Conservation (phyloP, 805 yeast species). For the Starmerella apicola region DNA sequence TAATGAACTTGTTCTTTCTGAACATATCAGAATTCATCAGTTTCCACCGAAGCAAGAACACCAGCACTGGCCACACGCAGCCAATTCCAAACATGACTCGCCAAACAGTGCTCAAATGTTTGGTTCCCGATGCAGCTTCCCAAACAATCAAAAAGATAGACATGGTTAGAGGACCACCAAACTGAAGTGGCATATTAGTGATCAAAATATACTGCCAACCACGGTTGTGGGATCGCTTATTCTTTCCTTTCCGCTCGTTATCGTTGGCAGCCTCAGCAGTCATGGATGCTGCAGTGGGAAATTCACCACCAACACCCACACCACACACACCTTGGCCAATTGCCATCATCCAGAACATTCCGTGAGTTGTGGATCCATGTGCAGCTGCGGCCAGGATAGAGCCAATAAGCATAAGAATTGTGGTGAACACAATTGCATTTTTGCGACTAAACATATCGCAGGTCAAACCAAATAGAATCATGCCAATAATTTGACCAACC, state of each 20-base stretch:
- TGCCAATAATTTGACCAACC: conserved; percentile 61
- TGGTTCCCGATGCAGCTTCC: conserved; percentile 37
- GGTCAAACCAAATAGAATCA: conserved; percentile 46
- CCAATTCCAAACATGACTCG: conserved; percentile 61
- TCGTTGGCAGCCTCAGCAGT: conserved; percentile 60
- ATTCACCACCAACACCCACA: conserved; percentile 69
- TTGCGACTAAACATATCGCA: conserved; percentile 58
- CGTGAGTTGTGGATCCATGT: conserved; percentile 44
- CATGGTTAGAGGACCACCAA: conserved; percentile 71
- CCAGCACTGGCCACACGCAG: conserved; percentile 61
- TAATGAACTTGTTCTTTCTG: conserved; percentile 50
- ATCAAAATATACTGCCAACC: conserved; percentile 56
- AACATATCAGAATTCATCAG: conserved; percentile 58
- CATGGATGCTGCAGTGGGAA: conserved; percentile 54
- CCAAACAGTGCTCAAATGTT: conserved; percentile 44
- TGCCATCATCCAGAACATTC: conserved; percentile 67
- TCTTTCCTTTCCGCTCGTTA: conserved; percentile 1
- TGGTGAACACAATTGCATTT: conserved; percentile 49
- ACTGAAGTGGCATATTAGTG: conserved; percentile 58
- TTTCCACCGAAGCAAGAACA: conserved; percentile 57
- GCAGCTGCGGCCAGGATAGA: conserved; percentile 57
- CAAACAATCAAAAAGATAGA: conserved; percentile 56
- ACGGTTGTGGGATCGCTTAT: conserved; percentile 29
- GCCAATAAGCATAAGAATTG: conserved; percentile 49
- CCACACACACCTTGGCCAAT: conserved; percentile 68